Base-by-base conservation (phyloP, 352 stramenopile species). In the Phytophthora citrophthora region DNA sequence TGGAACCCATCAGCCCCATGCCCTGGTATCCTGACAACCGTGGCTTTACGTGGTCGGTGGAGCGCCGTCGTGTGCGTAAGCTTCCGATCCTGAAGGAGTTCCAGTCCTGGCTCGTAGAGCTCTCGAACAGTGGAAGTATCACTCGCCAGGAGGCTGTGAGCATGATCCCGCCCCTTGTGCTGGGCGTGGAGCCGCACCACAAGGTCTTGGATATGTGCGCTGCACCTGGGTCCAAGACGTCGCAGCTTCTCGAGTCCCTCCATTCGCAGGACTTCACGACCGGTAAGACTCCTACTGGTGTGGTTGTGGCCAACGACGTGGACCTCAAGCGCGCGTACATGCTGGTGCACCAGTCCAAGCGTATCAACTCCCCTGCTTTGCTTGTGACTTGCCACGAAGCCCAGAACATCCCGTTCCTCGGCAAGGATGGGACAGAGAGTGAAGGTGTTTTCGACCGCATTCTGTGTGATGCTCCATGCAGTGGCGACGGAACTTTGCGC, bases 171-270 rank as follows among this genome's bases (percentile, higher is more conserved):
- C 97, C 98, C 18, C 89, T 99, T 44, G 93, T 99, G 40, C 81
- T 99, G 24, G 84, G 95, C 58, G 95, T 98, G 15, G 72, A 99
- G 67, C 88, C 91, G 23, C 79, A 98, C 68, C 93, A 99, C 81
- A 90, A 87, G 47, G 86, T 90, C 27, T 83, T 99, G n/a, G 97
- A 99, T 77, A 98, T 99, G 94, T 99, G 97, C 68, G 97, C 98
- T 3, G 97, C 98, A 10, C 98, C 98, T 9, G 98, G 98, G 18
- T 99, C 92, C 49, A 99, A 99, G 80, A 99, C 98, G 29, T 98
- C 94, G 62, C 98, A 99, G 80, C 76, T 99, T 39, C 86, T 99
- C 5, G 98, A 98, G 76, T 92, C 89, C 27, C 74, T 98, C 23
- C 92, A 98, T 62, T 83, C 83, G 6, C 70, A 94, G 58, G 89